These are phyloP conservation scores for Primulina tabacum DNA, from an alignment of 257 asterid genomes.

Conservation along the genomic window DNA sequence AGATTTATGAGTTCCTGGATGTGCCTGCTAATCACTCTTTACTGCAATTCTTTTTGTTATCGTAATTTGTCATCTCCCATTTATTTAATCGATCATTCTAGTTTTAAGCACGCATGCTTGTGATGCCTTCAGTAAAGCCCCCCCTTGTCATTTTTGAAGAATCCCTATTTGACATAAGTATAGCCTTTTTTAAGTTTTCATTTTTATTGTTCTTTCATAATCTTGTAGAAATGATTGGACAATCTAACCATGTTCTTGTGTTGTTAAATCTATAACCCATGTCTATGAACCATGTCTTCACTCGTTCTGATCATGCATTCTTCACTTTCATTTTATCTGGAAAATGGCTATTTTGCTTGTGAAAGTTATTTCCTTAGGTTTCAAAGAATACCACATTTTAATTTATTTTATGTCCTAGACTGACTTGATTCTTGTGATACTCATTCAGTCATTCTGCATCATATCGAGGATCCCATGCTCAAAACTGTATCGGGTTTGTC, in stretches of 20 bases:
- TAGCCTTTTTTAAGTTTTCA: background rate
- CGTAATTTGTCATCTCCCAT: background rate
- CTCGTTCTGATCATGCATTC: background rate
- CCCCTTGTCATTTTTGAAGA: background rate
- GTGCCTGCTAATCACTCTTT: background rate
- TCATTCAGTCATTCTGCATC: constrained; percentile 11
- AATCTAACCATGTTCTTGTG: constrained; percentile 12
- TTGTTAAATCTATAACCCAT: constrained; percentile 9
- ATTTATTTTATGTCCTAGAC: background rate
- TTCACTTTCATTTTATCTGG: background rate
- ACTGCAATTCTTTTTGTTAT: background rate
- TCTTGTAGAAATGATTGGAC: background rate
- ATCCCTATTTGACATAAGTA: background rate
- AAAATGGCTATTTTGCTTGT: background rate
- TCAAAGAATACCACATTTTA: constrained; percentile 10
- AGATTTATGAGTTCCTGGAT: background rate
- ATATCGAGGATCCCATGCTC: constrained; percentile 5
- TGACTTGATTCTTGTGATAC: constrained; percentile 9
- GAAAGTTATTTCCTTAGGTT: background rate
- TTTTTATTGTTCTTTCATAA: background rate
- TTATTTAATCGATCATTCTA: background rate
- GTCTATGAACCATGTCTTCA: background rate
- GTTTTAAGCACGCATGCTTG: constrained; percentile 1
- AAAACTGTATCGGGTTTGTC: constrained; percentile 19
- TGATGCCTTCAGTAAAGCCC: background rate